Base-by-base conservation (phyloP, 768 basidiomycete species). In the Suillus hirtellus region DNA sequence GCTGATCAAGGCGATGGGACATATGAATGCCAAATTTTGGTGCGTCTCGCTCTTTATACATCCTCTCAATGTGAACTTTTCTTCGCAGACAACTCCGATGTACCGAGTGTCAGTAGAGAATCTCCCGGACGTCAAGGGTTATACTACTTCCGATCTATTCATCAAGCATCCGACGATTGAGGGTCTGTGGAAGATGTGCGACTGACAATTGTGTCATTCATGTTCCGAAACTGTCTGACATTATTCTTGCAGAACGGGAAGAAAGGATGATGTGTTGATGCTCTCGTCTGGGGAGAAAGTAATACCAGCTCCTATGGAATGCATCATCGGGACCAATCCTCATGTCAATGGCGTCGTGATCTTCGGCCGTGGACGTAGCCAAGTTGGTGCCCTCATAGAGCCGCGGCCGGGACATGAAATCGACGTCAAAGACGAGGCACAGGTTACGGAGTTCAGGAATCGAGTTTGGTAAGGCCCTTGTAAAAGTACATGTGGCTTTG, bases 101-200 rank as follows among this genome's bases (percentile, higher is more conserved):
- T 24, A 52, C 7, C 34, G 34, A 15, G 1, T 67, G 50, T 65
- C 68, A 0, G 43, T 74, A 7, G 63, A 75, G 53, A 84, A 83
- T 65, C 59, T 79, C 1, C 68, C 76, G 4, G 83, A 81, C 4
- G 65, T 67, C 19, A 70, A 73, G 27, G 81, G 77, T 12, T 83
- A 81, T 50, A 75, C 79, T 1, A 82, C 81, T 1, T 69, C 73
- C 0, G 84, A 84, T 66, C 46, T 85, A 1, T 71, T 85, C 15
- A 63, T 75, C 1, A 75, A 77, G 31, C 84, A 85, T 67, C 81
- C 83, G 0, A 77, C 76, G 0, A 78, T 75, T n/a, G 63, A 76
- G 4, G 73, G 78, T 1, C 47, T 76, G 17, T 86, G 73, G 75
- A 76, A 67, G 60, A 67, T 84, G 42, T 68, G 38, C 21, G 73